These are phyloP conservation scores for Gymnopus androsaceus DNA, from an alignment of 1,284 basidiomycete species.

Conservation along the genomic window DNA sequence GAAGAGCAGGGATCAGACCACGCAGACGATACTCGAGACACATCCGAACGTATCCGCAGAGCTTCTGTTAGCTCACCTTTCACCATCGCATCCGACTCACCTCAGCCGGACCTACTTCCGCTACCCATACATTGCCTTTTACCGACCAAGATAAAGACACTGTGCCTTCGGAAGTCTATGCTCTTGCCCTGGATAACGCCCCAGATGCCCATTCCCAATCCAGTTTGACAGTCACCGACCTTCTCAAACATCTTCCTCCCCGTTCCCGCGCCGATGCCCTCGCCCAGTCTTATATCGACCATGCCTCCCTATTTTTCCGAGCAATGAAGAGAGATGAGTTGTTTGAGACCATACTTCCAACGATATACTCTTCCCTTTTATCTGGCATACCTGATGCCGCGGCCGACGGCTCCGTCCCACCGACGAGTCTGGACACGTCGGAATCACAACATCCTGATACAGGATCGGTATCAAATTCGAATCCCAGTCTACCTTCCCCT, in stretches of 20 bases:
- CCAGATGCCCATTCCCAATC: background rate
- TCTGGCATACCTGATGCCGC: background rate
- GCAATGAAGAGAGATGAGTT: conserved; percentile 47
- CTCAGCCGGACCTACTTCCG: background rate
- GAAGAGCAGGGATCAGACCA: background rate
- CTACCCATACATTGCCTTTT: background rate
- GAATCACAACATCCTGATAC: background rate
- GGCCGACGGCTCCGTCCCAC: background rate
- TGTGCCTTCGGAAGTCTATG: conserved; percentile 12
- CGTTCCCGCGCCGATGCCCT: conserved; percentile 38
- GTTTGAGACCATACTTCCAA: conserved; percentile 16
- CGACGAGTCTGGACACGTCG: background rate
- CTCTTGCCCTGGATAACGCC: conserved; percentile 3
- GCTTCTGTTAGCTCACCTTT: too few species aligned
- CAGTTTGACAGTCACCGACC: background rate
- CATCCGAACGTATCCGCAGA: too few species aligned
- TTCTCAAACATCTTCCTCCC: conserved; percentile 31
- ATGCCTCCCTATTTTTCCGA: conserved; percentile 49
- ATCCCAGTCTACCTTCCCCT: conserved; percentile 24
- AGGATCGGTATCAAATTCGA: background rate
- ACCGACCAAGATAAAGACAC: conserved; percentile 2
- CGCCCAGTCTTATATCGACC: conserved; percentile 43
- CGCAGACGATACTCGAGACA: too few species aligned
- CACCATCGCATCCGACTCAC: too few species aligned
- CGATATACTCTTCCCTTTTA: conserved; percentile 2